Evolutionary conservation across 306 rosid genomes (phyloP).

Genomic region (Mucuna pruriens): DNA sequence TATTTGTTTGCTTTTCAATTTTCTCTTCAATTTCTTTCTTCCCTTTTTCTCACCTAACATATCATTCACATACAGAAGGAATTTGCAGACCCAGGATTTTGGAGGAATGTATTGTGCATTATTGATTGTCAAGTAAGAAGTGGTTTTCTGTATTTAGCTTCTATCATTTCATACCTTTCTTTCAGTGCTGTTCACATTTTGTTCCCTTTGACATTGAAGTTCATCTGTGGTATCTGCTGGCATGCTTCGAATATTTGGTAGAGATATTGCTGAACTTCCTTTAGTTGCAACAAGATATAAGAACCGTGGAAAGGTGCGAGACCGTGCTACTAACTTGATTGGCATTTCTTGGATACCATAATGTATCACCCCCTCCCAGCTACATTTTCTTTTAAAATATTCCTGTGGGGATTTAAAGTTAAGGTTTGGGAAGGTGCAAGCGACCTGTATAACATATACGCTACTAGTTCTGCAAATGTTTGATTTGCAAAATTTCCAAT

Average conservation of each 20-base stretch:
- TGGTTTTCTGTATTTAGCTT: slow-evolving; percentile 29
- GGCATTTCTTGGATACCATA: slow-evolving; percentile 22
- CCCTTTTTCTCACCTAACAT: slow-evolving; percentile 33
- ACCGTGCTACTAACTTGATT: slow-evolving; percentile 28
- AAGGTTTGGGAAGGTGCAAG: slow-evolving; percentile 11
- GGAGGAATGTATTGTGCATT: slow-evolving; percentile 95
- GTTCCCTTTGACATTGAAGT: slow-evolving; percentile 58
- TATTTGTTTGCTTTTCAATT: slow-evolving; percentile 29
- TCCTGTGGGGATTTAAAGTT: slow-evolving; percentile 3
- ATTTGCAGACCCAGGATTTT: slow-evolving; percentile 84
- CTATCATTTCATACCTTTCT: not conserved
- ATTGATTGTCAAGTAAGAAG: slow-evolving; percentile 83
- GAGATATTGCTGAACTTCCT: slow-evolving; percentile 90
- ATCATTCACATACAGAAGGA: slow-evolving; percentile 63
- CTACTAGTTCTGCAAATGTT: slow-evolving; percentile 4
- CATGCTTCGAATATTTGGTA: slow-evolving; percentile 81
- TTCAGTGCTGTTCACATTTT: slow-evolving; percentile 36
- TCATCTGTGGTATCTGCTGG: slow-evolving; percentile 94
- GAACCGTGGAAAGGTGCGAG: slow-evolving; percentile 86
- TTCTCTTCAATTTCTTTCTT: not conserved
- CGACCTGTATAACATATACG: not conserved
- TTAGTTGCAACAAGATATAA: slow-evolving; percentile 84
- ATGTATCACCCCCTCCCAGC: not conserved
- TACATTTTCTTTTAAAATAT: not conserved
- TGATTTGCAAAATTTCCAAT: not conserved